Base-by-base conservation (phyloP, 164 flowering plant species). In the Umbellularia californica region DNA sequence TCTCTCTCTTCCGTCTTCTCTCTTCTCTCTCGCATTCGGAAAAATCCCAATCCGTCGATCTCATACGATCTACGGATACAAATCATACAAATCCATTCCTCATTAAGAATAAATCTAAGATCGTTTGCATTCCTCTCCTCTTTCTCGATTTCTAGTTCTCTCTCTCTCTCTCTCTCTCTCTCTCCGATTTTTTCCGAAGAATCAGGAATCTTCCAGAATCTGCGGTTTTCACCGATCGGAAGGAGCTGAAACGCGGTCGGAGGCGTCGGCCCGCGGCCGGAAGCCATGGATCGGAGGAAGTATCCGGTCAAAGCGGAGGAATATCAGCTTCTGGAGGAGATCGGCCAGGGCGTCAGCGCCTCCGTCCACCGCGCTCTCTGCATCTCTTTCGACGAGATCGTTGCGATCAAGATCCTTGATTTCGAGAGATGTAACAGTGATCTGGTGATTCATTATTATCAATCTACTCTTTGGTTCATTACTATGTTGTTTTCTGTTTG, bases 401-500 rank as follows among this genome's bases (percentile, higher is more conserved):
- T 95, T 5, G 97, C 99, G 2, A 85, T 95, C 79, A 93, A 95
- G 82, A 90, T 93, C 50, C 90, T 95, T 22, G 99, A 95, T 81
- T 90, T 91, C 70, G 97, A 95, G 78, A 86, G 95, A 6, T 77
- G 77, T 23, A 92, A 88, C 30, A 69, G 85, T 72, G 92, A 93
- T 88, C 85, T 92, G 90, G 97, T 92, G 82, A 79, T 5, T 68
- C 47, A 1, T 62, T 22, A 22, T 3, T 20, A 55, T 30, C 35
- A 30, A 30, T 30, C 17, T 20, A 14, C 60, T 55, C 2, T 55
- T 20, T 55, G 5, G 19, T 17, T 55, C n/a, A 4, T 55, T 55
- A 7, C 60, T 55, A 3, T 14, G 2, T 55, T 55, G 60, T 20
- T 20, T 55, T 52, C 58, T 52, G 58, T 52, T 52, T 52, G 14